These are phyloP conservation scores for Santalum album DNA, from an alignment of 164 flowering plant species.

Conservation along the genomic window DNA sequence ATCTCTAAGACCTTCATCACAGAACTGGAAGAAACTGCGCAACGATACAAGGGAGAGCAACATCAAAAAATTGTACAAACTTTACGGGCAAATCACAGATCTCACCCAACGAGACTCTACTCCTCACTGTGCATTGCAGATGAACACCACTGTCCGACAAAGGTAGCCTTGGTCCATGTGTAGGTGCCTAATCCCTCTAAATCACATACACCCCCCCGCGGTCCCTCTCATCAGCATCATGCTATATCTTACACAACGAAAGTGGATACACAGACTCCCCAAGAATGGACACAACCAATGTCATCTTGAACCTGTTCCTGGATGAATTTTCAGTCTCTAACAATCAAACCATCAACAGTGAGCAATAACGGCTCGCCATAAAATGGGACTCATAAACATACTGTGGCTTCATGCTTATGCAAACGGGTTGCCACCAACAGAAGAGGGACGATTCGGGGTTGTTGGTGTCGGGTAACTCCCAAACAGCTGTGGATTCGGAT, in stretches of 20 bases:
- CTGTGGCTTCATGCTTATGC: slow-evolving; percentile 26
- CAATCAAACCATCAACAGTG: slow-evolving; percentile 14
- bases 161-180: slow-evolving; percentile 1
- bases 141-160: slow-evolving; percentile 4
- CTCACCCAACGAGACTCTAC: slow-evolving; percentile 6
- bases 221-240: no score
- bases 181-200: no score
- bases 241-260: no score
- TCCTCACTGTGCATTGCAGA: background rate
- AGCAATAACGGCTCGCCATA: slow-evolving; percentile 18
- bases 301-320: slow-evolving; percentile 1
- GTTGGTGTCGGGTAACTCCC: slow-evolving; percentile 25
- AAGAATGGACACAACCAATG: no score
- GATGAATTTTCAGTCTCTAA: slow-evolving; percentile 9
- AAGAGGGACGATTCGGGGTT: slow-evolving; percentile 28
- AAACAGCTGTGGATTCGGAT: slow-evolving; percentile 17
- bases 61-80: background rate
- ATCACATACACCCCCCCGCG: no score
- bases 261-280: no score
- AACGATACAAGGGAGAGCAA: background rate
- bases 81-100: background rate
- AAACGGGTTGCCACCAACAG: slow-evolving; percentile 67
- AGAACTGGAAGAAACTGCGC: slow-evolving; percentile 4
- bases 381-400: slow-evolving; percentile 6
- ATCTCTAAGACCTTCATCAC: slow-evolving; percentile 5